Conservation (phyloP, 2,329 filamentous ascomycete species). For the Tympanopsis confertula region DNA sequence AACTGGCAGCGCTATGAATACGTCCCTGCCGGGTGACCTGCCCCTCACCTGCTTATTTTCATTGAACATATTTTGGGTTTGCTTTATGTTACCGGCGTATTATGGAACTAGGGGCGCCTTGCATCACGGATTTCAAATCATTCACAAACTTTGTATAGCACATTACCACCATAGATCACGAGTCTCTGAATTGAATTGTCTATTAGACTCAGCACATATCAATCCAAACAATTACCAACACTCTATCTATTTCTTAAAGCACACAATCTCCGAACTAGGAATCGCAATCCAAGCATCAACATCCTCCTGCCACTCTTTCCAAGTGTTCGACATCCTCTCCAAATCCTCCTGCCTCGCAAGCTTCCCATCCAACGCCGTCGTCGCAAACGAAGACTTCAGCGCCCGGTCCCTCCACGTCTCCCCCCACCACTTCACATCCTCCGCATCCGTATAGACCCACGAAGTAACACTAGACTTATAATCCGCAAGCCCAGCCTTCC, state of each 20-base stretch:
- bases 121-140: no score
- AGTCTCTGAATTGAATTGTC: no score
- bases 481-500: conserved; percentile 17
- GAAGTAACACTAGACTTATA: conserved; percentile 16
- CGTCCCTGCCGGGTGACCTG: no score
- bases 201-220: no score
- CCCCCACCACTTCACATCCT: conserved; percentile 21
- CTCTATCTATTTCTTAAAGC: neutral
- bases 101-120: no score
- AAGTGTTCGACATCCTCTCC: neutral
- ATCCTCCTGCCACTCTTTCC: neutral
- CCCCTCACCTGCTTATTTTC: no score
- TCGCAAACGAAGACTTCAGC: neutral
- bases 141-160: no score
- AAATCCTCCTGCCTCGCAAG: neutral
- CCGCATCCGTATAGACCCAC: conserved; percentile 19
- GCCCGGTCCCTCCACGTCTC: conserved; percentile 11
- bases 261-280: neutral
- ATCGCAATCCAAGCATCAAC: neutral
- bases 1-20: conserved; percentile 1
- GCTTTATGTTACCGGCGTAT: no score
- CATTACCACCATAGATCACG: no score
- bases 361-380: neutral
- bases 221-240: no score
- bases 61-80: no score